Conservation (phyloP, 1,284 basidiomycete species). For the Moesziomyces sp. region DNA sequence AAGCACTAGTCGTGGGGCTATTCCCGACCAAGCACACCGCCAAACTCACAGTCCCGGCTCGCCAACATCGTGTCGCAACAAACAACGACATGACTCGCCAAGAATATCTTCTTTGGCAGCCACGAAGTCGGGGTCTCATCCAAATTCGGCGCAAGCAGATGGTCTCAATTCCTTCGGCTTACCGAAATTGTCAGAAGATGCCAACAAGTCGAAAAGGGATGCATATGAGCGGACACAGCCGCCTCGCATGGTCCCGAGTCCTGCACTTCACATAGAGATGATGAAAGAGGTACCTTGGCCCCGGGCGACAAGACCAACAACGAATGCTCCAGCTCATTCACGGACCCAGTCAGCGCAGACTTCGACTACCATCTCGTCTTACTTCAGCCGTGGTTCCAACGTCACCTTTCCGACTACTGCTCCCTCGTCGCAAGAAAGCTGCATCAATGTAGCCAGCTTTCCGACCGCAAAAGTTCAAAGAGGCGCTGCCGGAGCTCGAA, state of each 20-base stretch:
- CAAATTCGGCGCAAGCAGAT: too few species aligned
- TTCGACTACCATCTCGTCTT: neutral
- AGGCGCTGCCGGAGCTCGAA: too few species aligned
- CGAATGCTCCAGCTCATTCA: neutral
- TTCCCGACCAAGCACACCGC: constrained; percentile 1
- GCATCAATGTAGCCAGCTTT: neutral
- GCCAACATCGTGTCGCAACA: constrained; percentile 14
- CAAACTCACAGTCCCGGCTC: constrained; percentile 11
- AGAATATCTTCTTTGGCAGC: too few species aligned
- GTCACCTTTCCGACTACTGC: neutral
- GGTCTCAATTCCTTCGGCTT: too few species aligned
- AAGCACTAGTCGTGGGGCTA: too few species aligned
- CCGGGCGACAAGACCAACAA: neutral
- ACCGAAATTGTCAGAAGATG: too few species aligned
- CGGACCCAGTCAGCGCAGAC: neutral
- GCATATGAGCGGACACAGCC: neutral
- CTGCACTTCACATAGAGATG: constrained; percentile 7
- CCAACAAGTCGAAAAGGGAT: neutral
- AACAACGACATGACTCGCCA: neutral
- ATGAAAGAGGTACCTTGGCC: constrained; percentile 14
- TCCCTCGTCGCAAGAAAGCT: neutral
- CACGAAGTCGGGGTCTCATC: too few species aligned
- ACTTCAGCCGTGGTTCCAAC: too few species aligned
- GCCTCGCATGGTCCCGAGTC: constrained; percentile 7
- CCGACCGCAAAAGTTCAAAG: too few species aligned